These are phyloP conservation scores for Prunus padus DNA, from an alignment of 306 rosid genomes.

Conservation along the genomic window DNA sequence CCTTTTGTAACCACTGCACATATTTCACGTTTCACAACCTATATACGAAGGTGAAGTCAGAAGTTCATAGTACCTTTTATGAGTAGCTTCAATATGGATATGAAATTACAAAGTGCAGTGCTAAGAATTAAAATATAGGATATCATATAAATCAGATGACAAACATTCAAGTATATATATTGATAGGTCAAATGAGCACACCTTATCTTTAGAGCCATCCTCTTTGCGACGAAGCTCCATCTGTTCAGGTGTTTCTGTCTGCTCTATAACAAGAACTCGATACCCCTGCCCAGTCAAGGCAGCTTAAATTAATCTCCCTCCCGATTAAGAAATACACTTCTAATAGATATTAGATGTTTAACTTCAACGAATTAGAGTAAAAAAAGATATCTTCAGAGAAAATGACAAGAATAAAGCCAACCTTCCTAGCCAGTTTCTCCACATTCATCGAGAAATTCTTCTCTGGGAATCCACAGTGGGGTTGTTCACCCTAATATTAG, in stretches of 20 bases:
- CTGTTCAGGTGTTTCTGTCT: constrained; percentile 98
- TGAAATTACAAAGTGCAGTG: constrained; percentile 10
- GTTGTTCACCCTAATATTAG: constrained; percentile 75
- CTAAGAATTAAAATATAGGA: neutral
- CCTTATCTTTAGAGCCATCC: constrained; percentile 93
- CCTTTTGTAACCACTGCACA: constrained; percentile 92
- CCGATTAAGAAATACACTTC: constrained; percentile 20
- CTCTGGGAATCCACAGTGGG: constrained; percentile 99
- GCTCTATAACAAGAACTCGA: constrained; percentile 92
- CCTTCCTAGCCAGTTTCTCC: constrained; percentile 94
- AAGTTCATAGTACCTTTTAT: neutral
- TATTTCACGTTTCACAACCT: constrained; percentile 97
- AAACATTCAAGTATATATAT: neutral
- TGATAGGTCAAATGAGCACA: constrained; percentile 11
- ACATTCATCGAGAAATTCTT: constrained; percentile 73
- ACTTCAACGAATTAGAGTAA: neutral
- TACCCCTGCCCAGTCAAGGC: constrained; percentile 60
- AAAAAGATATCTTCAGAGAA: neutral
- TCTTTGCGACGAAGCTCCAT: constrained; percentile 81
- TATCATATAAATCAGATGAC: constrained; percentile 3
- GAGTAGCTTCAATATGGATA: constrained; percentile 2
- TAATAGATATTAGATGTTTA: constrained; percentile 15
- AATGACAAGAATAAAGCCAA: constrained; percentile 36
- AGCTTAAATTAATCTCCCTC: constrained; percentile 33
- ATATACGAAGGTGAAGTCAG: constrained; percentile 21